Evolutionary conservation across 2,329 filamentous ascomycete species (phyloP), one percentile per base, ranked within the genome.

Genomic region (Atkinsonella texensis): DNA sequence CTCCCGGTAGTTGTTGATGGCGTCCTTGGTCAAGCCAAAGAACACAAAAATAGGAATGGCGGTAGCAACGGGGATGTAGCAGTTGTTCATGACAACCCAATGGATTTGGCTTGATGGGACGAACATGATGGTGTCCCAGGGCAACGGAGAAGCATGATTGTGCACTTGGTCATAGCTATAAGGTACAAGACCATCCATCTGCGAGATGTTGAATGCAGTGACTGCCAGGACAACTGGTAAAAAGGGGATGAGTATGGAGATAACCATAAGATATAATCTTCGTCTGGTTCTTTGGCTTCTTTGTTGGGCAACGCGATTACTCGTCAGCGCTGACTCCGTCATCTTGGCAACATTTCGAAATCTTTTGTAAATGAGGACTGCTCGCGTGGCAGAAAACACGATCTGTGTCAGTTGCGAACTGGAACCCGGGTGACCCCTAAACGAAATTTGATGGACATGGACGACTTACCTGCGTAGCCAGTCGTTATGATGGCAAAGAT

Each of bases 1-100:
- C 1, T 55, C 49, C 18, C 75, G 68, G 60, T 80, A 80, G 49
- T 65, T 66, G 52, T 75, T 75, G 54, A 73, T 64, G 11, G 75
- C 74, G 32, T 80, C 77, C 28, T 68, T 69, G n/a, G 74, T 78
- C 53, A 71, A 71, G 45, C 79, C 78, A 51, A 81, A 81, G 62
- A 78, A 79, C 32, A 71, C 42, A 42, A 80, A 74, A 46, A 80
- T 68, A 46, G 72, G 68, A 1, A 75, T 58, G 4, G 69, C 65
- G 2, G 74, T 71, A 2, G 75, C 48, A 50, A 77, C 73, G 20
- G 70, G 55, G 18, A 80, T 68, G 64, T 75, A 81, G 50, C 66
- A 68, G 53, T 70, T 68, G 56, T 76, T 75, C 57, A 76, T 57
- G 47, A 66, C 59, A 1, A 60, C 49, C 48, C 71, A 73, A 12